These are phyloP conservation scores for Metschnikowia lachancei DNA, from an alignment of 805 yeast genomes.

Conservation along the genomic window DNA sequence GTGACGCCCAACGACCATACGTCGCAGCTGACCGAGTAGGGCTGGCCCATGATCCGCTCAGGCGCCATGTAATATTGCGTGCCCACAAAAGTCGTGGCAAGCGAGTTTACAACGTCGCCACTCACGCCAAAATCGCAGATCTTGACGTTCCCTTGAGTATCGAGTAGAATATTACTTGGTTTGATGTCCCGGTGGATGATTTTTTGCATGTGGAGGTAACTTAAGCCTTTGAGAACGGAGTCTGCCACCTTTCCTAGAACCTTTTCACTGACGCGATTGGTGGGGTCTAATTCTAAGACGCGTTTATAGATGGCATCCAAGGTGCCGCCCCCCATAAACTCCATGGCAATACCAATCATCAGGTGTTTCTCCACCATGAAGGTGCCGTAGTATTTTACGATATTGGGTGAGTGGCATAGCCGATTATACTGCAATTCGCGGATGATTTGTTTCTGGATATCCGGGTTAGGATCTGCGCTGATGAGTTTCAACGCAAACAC, in stretches of 20 bases:
- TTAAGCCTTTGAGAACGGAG: conserved; percentile 77
- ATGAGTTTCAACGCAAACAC: conserved; percentile 83
- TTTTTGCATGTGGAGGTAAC: conserved; percentile 81
- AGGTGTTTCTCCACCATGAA: conserved; percentile 73
- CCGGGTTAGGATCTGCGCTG: conserved; percentile 76
- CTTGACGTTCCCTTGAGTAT: conserved; percentile 76
- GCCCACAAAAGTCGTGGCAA: conserved; percentile 96
- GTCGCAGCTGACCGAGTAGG: conserved; percentile 92
- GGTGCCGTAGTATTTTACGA: conserved; percentile 91
- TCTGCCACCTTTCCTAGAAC: conserved; percentile 90
- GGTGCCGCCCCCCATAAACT: conserved; percentile 91
- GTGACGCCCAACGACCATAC: conserved; percentile 97
- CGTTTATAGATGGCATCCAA: conserved; percentile 86
- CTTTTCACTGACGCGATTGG: conserved; percentile 88
- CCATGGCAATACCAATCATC: conserved; percentile 93
- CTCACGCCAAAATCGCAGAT: conserved; percentile 97
- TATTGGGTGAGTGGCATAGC: conserved; percentile 75
- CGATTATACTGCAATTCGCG: conserved; percentile 88
- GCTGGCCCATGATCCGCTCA: conserved; percentile 92
- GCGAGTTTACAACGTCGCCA: conserved; percentile 92
- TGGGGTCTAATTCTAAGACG: conserved; percentile 57
- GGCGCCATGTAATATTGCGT: conserved; percentile 99
- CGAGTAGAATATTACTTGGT: conserved; percentile 87
- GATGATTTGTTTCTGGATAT: conserved; percentile 82
- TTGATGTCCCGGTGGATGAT: conserved; percentile 95